Evolutionary conservation across 2,329 filamentous ascomycete genomes (phyloP), one percentile per base, ranked within the genome.

Genomic region (Bipolaris gigantea): DNA sequence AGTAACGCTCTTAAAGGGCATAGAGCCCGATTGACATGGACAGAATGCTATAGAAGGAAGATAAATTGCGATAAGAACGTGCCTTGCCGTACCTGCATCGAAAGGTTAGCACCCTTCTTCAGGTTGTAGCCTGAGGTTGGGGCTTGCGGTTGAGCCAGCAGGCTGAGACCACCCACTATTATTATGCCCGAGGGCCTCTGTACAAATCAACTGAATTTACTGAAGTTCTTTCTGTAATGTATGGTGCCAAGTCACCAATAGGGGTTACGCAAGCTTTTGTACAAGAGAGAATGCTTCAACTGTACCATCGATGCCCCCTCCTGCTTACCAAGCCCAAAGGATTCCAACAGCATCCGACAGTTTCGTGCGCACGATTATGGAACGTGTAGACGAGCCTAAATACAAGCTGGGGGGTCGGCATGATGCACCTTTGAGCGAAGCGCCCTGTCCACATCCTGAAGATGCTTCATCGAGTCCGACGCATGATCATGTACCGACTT

Each of bases 61-160:
- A 67, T 73, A 36, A 73, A 75, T 57, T 79, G 76, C 52, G 73
- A 77, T 50, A 78, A 77, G 58, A 65, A 68, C 3, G 62, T 78
- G 3, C 75, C 75, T 27, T 77, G 75, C 61, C 66, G 66, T 39
- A 77, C 75, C 49, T 79, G 76, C 49, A 64, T 66, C 21, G 72
- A 66, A 57, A 69, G 70, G 68, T 68, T 30, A 53, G 50, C 50
- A 16, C 40, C 16, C 50, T 47, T 33, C 36, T 41, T 30, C 21
- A 11, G 13, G 15, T 10, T n/a, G 21, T 11, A 38, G 23, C 11
- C 34, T 18, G 13, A 25, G 15, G 19, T 19, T 7, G 3, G 18
- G 33, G 10, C 19, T 39, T n/a, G 23, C 25, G 2, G 5, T 10
- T 25, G 25, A 30, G n/a, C 27, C 23, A 32, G 15, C 25, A 18